Base-by-base conservation (phyloP, 495 filamentous ascomycete species). In the Penicillium ochrochloron region DNA sequence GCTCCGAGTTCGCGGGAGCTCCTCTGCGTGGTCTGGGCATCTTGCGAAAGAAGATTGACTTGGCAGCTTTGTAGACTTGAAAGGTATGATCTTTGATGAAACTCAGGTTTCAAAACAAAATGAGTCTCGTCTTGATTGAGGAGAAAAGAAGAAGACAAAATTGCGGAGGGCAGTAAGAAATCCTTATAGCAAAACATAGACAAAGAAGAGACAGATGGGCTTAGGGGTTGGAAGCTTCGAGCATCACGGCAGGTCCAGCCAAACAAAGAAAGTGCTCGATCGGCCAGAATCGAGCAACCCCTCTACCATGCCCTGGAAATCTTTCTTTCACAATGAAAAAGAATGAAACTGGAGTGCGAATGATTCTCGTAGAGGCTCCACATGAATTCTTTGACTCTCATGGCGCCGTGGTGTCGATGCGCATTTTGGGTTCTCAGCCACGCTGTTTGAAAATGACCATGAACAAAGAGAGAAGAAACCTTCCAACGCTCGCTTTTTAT, bases 191-290 rank as follows among this genome's bases (percentile, higher is more conserved):
- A 19, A 44, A 44, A 3, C 6, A 44, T 19, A 44, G n/a, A 44
- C 42, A 44, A 44, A 44, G 42, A 17, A 19, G 42, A 19, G 7
- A n/a, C n/a, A 7, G 15, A 44, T 8, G n/a, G 41, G 41, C 8
- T 19, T n/a, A 7, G 17, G 3, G 41, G 41, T 44, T 44, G 41
- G 42, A 44, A 44, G n/a, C 42, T 44, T 44, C 42, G n/a, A 44
- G n/a, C n/a, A 10, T 11, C 42, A 19, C 10, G n/a, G 42, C 42
- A 21, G 42, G n/a, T 44, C 42, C n/a, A 9, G 42, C 42, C 8
- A 44, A 9, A 44, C 42, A 44, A 44, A 44, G 42, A 44, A 44
- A 44, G 42, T 44, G 8, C 42, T 44, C n/a, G 42, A 44, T 19
- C n/a, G 3, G 42, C 39, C 15, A 15, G 42, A 9, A 44, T 44